Evolutionary conservation across 148 eudicot species (phyloP).

Genomic region (Dianthus caryophyllus): DNA sequence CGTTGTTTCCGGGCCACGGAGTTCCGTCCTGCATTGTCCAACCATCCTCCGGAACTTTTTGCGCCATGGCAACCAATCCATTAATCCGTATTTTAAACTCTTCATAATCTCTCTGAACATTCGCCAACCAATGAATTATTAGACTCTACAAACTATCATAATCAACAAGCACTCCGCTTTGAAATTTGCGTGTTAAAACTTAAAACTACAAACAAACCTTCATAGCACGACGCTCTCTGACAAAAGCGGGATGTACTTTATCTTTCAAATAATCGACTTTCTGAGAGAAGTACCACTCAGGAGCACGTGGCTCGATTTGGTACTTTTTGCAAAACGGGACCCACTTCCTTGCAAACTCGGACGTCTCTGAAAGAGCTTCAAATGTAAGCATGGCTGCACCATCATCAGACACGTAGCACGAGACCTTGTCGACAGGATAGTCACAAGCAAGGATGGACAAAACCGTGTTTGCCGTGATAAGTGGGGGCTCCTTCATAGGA

Average conservation of each 20-base stretch:
- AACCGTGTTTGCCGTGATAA: constrained; percentile 92
- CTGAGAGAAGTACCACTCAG: constrained; percentile 92
- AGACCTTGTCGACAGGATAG: constrained; percentile 92
- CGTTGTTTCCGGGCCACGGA: constrained; percentile 98
- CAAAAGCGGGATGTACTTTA: constrained; percentile 87
- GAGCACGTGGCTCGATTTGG: constrained; percentile 89
- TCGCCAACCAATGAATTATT: constrained; percentile 6
- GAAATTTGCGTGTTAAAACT: not conserved
- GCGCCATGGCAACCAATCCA: constrained; percentile 80
- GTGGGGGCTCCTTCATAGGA: constrained; percentile 92
- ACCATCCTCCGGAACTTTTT: constrained; percentile 97
- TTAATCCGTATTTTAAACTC: constrained; percentile 89
- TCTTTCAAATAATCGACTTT: constrained; percentile 87
- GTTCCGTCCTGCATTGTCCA: constrained; percentile 99
- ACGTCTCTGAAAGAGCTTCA: constrained; percentile 94
- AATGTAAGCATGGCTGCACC: constrained; percentile 99
- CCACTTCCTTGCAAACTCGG: constrained; percentile 96
- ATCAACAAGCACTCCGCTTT: not conserved
- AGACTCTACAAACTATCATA: not conserved
- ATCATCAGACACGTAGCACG: constrained; percentile 89
- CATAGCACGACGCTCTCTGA: constrained; percentile 98
- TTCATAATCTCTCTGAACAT: constrained; percentile 86
- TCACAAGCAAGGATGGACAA: constrained; percentile 94
- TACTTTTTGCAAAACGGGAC: constrained; percentile 91
- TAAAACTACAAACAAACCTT: constrained; percentile 52